Base-by-base conservation (phyloP, 345 rosid species). In the Lumnitzera littorea region DNA sequence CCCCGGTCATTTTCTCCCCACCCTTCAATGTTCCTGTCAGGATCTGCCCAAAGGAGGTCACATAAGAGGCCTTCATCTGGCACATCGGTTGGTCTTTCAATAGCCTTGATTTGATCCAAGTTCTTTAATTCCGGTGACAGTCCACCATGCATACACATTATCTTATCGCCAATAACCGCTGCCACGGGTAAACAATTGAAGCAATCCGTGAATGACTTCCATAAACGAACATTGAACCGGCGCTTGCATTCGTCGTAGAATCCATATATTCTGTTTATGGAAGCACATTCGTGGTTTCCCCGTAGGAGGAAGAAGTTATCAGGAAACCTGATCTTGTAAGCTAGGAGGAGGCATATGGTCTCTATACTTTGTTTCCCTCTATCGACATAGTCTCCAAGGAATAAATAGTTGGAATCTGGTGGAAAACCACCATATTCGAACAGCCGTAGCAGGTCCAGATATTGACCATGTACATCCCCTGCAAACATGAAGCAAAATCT, bases 1-100 rank as follows among this genome's bases (percentile, higher is more conserved):
- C 85, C 80, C 62, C 85, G 67, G 23, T 80, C 85, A 52, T 74
- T 80, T 70, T 77, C 85, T 0, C 76, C 82, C 85, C 82, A 80
- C 10, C 80, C 84, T 50, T 53, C 51, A 25, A 72, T 57, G 58
- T 76, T 76, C 54, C 61, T 67, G 17, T 76, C 81, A 46, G 84
- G 84, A 66, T 76, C 84, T 50, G 81, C 50, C 84, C 84, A 80
- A 3, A 80, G 78, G 9, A 80, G 79, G 62, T 80, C 84, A 64
- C 80, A 80, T 46, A 80, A 50, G 15, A 80, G 67, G 15, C 84
- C 82, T 53, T 67, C 73, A 60, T 80, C 84, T 0, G 84, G 80
- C 16, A 80, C 79, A 46, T 74, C 84, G 1, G 17, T 62, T 2
- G 84, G 84, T 70, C 84, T 70, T 50, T 72, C 57, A 50, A 80